phyloP scores from a whole-genome alignment of 805 yeast genomes.

The Hanseniaspora meyeri region DNA sequence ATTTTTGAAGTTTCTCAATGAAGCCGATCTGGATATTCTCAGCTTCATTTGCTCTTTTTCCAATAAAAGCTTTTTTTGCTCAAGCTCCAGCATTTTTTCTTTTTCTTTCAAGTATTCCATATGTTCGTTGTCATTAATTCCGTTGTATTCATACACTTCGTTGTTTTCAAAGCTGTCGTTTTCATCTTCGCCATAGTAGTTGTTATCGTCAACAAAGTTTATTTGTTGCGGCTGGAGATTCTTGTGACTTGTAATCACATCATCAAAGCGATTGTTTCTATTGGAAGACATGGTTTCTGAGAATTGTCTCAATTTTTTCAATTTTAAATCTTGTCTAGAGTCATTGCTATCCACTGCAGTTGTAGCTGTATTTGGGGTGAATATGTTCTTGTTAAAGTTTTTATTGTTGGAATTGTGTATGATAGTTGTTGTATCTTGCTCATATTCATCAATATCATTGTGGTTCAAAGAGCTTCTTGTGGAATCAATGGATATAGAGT shows the following conservation, averaged over 20 bases:
- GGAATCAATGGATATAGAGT: neutral
- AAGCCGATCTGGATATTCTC: conserved; percentile 5
- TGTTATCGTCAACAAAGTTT: conserved; percentile 2
- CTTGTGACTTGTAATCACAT: neutral
- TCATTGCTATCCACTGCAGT: conserved; percentile 12
- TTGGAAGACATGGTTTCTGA: neutral
- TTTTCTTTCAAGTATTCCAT: neutral
- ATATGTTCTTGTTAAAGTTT: neutral
- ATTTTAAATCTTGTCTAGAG: neutral
- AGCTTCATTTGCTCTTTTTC: conserved; percentile 6
- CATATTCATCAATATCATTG: conserved; percentile 3
- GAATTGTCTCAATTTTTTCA: conserved; percentile 9
- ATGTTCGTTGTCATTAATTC: neutral
- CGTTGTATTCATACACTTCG: neutral
- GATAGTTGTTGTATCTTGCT: conserved; percentile 8
- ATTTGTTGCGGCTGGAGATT: neutral
- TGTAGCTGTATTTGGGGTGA: conserved; percentile 9
- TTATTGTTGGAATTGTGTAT: neutral
- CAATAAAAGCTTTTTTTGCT: conserved; percentile 1
- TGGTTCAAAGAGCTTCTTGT: neutral
- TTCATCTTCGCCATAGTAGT: neutral
- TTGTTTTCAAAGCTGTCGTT: neutral
- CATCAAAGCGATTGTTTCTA: neutral
- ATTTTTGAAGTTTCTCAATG: conserved; percentile 7
- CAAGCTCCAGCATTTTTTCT: neutral